These are phyloP conservation scores for Puccinia hordei DNA, from an alignment of 1,284 basidiomycete genomes.

Conservation along the genomic window DNA sequence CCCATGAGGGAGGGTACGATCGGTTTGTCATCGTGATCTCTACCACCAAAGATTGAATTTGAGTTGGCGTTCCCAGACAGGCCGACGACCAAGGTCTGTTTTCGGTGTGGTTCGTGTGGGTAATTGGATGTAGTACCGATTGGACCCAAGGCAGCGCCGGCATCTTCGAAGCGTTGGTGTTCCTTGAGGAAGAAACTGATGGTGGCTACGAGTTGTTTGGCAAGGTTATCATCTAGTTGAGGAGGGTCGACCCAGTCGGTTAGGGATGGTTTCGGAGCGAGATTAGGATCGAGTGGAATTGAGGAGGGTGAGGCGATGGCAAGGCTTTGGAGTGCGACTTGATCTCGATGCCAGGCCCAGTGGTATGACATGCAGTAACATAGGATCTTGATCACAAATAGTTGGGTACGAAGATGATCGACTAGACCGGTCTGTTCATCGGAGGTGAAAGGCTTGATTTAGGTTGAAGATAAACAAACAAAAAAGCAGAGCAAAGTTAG, in stretches of 20 bases:
- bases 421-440: constrained; percentile 64
- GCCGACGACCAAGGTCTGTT: too few relatives aligned
- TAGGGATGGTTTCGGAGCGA: background rate
- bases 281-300: constrained; percentile 39
- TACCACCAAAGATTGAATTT: constrained; percentile 20
- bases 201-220: constrained; percentile 79
- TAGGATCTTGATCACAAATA: constrained; percentile 83
- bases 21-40: constrained; percentile 41
- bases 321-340: constrained; percentile 54
- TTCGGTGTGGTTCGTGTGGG: constrained; percentile 28
- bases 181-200: constrained; percentile 79
- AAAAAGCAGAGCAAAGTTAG: too few relatives aligned
- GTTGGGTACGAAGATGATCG: constrained; percentile 81
- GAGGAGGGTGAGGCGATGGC: constrained; percentile 54
- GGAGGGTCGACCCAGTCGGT: constrained; percentile 68
- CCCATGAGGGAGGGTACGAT: constrained; percentile 49
- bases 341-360: constrained; percentile 63
- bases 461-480: too few relatives aligned
- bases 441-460: constrained; percentile 51
- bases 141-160: constrained; percentile 52
- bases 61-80: background rate
- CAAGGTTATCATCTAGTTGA: constrained; percentile 79
- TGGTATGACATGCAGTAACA: constrained; percentile 74
- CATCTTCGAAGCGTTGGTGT: constrained; percentile 54
- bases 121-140: constrained; percentile 50